phyloP scores from a whole-genome alignment of 768 basidiomycete species.

The Boletus sensibilis region DNA sequence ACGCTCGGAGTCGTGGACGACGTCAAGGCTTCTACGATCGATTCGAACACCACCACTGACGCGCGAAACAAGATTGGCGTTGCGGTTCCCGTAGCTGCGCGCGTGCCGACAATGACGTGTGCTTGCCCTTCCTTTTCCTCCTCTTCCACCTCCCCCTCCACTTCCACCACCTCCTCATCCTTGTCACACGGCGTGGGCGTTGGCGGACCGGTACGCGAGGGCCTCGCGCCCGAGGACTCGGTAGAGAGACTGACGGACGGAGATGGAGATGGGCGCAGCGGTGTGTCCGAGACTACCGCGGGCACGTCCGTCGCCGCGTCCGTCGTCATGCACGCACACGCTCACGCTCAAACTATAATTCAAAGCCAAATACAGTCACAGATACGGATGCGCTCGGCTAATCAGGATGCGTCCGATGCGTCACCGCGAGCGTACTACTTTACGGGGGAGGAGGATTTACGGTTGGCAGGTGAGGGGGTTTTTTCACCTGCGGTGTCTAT shows the following conservation, averaged over 20 bases:
- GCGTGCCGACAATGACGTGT: not conserved
- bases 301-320: not conserved
- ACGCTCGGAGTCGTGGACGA: conserved; percentile 77
- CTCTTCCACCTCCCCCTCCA: not conserved
- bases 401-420: not conserved
- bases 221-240: conserved; percentile 14
- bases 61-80: not conserved
- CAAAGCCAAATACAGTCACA: not conserved
- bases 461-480: conserved; percentile 67
- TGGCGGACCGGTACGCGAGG: conserved; percentile 6
- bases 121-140: not conserved
- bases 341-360: too few species aligned
- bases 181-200: not conserved
- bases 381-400: not conserved
- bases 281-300: not conserved
- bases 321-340: not conserved
- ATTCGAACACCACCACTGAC: conserved; percentile 25
- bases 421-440: conserved; percentile 51
- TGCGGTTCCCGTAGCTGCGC: not conserved
- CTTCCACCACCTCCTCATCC: not conserved
- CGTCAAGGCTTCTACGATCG: conserved; percentile 71
- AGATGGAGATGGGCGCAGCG: not conserved
- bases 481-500: conserved; percentile 70
- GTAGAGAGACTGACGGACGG: not conserved
- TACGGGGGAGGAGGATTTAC: conserved; percentile 47